Conservation (phyloP, 345 rosid genomes). For the Arabis alpina region DNA sequence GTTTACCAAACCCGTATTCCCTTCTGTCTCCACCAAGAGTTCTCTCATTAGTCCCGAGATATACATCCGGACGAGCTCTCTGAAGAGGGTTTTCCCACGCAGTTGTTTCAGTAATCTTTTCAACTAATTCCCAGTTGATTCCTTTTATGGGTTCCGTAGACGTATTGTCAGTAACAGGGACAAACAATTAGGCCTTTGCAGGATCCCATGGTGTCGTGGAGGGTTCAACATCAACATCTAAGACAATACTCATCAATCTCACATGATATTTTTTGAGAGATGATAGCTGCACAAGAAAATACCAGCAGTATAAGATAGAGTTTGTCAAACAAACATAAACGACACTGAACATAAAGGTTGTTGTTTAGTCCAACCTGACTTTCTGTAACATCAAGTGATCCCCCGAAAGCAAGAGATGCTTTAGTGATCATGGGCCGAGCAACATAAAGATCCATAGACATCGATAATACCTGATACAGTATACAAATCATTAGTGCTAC, state of each 20-base stretch:
- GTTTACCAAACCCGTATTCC: too few relatives aligned
- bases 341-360: background rate
- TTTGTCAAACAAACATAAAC: slow-evolving; percentile 28
- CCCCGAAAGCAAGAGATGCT: slow-evolving; percentile 94
- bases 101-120: too few relatives aligned
- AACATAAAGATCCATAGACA: slow-evolving; percentile 99
- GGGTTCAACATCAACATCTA: slow-evolving; percentile 99
- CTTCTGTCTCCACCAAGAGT: too few relatives aligned
- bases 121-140: too few relatives aligned
- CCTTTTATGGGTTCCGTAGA: too few relatives aligned
- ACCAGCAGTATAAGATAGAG: slow-evolving; percentile 20
- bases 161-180: slow-evolving; percentile 90
- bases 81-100: too few relatives aligned
- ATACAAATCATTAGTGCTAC: background rate
- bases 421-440: slow-evolving; percentile 97
- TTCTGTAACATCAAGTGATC: slow-evolving; percentile 66
- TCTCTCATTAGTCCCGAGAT: too few relatives aligned
- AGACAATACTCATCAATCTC: slow-evolving; percentile 95
- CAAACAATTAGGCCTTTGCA: slow-evolving; percentile 95
- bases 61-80: too few relatives aligned
- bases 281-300: slow-evolving; percentile 71
- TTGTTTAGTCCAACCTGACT: slow-evolving; percentile 63
- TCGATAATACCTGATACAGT: slow-evolving; percentile 92
- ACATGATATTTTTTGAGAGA: slow-evolving; percentile 92
- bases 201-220: slow-evolving; percentile 99